These are phyloP conservation scores for Phytophthora ohioensis DNA, from an alignment of 352 stramenopile species.

Conservation along the genomic window DNA sequence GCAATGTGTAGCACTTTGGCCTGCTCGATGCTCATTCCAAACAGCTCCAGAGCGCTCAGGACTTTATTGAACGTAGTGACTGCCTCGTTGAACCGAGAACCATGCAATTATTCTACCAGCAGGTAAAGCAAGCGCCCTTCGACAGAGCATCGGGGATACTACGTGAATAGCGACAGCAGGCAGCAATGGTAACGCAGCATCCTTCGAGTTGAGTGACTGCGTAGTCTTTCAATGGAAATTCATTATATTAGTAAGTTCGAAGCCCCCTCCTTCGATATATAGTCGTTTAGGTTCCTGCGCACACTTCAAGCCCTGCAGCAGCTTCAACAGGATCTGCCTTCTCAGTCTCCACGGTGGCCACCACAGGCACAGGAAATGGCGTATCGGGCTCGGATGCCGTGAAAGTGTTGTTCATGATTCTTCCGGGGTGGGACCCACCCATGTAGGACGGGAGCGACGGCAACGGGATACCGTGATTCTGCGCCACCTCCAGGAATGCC, in stretches of 20 bases:
- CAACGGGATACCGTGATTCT: slow-evolving; percentile 71
- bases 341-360: slow-evolving; percentile 1
- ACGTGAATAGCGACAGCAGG: no score
- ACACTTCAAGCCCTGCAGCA: slow-evolving; percentile 18
- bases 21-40: slow-evolving; percentile 31
- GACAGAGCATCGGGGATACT: slow-evolving; percentile 4
- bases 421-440: slow-evolving; percentile 61
- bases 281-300: no score
- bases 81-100: background rate
- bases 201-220: no score
- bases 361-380: slow-evolving; percentile 51
- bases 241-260: slow-evolving; percentile 11
- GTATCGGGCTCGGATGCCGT: slow-evolving; percentile 64
- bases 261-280: no score
- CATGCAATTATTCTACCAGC: slow-evolving; percentile 28
- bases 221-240: slow-evolving; percentile 12
- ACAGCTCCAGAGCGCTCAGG: slow-evolving; percentile 13
- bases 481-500: slow-evolving; percentile 61
- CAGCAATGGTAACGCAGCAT: no score
- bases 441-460: slow-evolving; percentile 67
- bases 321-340: slow-evolving; percentile 14
- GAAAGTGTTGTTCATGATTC: slow-evolving; percentile 78
- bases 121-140: slow-evolving; percentile 37
- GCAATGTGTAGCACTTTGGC: slow-evolving; percentile 40
- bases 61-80: slow-evolving; percentile 18